phyloP scores from a whole-genome alignment of 2,329 filamentous ascomycete genomes.

The Fusarium circinatum region DNA sequence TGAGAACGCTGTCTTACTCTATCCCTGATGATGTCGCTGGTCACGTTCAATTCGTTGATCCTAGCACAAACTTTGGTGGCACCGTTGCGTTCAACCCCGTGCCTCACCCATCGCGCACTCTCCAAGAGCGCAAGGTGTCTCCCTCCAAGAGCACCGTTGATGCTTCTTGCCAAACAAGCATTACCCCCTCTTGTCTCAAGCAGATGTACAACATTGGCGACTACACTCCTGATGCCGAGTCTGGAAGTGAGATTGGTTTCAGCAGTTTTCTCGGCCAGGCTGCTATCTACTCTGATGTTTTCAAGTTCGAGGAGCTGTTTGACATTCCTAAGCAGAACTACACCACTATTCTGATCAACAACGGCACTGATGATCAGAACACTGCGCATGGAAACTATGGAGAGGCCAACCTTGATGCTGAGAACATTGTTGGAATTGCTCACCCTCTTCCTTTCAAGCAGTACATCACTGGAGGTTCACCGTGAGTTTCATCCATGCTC shows the following conservation, averaged over 20 bases:
- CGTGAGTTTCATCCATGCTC: background rate
- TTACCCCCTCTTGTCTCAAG: conserved; percentile 25
- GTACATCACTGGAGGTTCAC: conserved; percentile 28
- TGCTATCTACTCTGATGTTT: conserved; percentile 21
- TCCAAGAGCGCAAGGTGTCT: background rate
- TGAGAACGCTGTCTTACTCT: conserved; percentile 27
- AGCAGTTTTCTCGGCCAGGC: conserved; percentile 26
- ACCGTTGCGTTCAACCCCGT: conserved; percentile 20
- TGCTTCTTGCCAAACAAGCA: conserved; percentile 31
- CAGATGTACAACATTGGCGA: conserved; percentile 31
- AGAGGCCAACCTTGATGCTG: conserved; percentile 25
- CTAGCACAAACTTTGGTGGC: conserved; percentile 30
- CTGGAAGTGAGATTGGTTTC: conserved; percentile 27
- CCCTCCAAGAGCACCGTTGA: conserved; percentile 23
- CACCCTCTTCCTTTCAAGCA: conserved; percentile 28
- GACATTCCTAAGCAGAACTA: conserved; percentile 27
- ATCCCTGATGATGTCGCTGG: conserved; percentile 9
- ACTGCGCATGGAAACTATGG: background rate
- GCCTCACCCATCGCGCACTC: conserved; percentile 10
- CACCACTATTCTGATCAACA: conserved; percentile 16
- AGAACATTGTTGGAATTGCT: conserved; percentile 29
- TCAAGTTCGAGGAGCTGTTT: conserved; percentile 24
- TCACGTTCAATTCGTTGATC: conserved; percentile 27
- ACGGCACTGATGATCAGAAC: conserved; percentile 27
- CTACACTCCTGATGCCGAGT: conserved; percentile 14